Base-by-base conservation (phyloP, 805 yeast species). In the Yarrowia keelungensis region DNA sequence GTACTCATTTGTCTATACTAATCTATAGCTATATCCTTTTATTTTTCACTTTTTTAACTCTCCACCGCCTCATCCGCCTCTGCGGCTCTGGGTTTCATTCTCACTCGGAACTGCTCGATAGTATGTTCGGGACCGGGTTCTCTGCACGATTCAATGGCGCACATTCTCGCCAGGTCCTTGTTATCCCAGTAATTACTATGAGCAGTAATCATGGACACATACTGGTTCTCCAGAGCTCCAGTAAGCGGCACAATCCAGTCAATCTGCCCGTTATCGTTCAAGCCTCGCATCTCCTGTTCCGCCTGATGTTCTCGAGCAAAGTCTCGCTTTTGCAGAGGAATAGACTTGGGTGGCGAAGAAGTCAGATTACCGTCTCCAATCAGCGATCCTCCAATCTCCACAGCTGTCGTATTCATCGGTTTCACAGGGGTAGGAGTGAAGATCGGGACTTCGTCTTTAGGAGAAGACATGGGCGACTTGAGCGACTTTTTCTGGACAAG, bases 171-270 rank as follows among this genome's bases (percentile, higher is more conserved):
- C 66, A 94, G 86, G 72, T 92, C 92, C 65, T 86, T 81, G 71
- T 91, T 96, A 73, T 91, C 96, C 82, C 97, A 91, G 79, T 94
- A 94, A 41, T 92, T 87, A 2, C 91, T 88, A 78, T 94, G 99
- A 0, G 98, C 95, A 62, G 90, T 90, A 9, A 94, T 81, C 16
- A 97, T 93, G 35, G 91, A 86, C 14, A 94, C 81, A 54, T 92
- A 80, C 69, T 95, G 92, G 62, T 91, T 85, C 71, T 92, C 97
- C 71, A 93, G 84, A 16, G 89, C 82, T 2, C 92, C 90, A 0
- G 76, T 71, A 26, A 74, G 70, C 2, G 81, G 81, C 47, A 94
- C 78, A 3, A 88, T 81, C 79, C 89, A 93, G 78, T 94, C 99
- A 1, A 95, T 81, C 73, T 97, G 86, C 0, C 97, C 98, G 43